Percentiles rank a stretch among this genome's conserved stretches.
Conservation (phyloP, 169 alveolate genomes). For the Plasmodium gallinaceum region DNA sequence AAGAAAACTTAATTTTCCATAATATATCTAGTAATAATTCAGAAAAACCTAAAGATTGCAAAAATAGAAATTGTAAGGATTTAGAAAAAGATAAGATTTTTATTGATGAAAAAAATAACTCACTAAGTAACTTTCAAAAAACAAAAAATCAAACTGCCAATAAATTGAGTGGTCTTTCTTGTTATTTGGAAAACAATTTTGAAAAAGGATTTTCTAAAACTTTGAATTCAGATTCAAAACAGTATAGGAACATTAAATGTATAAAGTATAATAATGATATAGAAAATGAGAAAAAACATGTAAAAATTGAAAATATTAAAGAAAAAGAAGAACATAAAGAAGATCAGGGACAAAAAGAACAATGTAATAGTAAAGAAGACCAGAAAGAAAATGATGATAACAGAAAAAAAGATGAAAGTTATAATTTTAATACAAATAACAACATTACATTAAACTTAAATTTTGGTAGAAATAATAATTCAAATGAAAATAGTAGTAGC, state of each 20-base stretch:
- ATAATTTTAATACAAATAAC: neutral
- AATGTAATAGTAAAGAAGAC: neutral
- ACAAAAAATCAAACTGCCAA: neutral
- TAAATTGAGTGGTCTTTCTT: neutral
- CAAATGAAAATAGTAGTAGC: neutral
- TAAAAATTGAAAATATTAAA: neutral
- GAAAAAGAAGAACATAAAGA: neutral
- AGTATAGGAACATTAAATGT: neutral
- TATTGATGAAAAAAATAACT: neutral
- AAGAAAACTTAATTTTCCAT: conserved; percentile 7
- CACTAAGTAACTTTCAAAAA: conserved; percentile 2
- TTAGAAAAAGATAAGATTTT: neutral
- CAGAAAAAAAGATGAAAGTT: conserved; percentile 3
- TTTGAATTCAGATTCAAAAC: neutral
- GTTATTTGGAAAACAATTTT: conserved; percentile 6
- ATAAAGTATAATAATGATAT: neutral
- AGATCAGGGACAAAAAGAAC: neutral
- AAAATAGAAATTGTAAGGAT: neutral
- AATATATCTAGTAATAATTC: neutral
- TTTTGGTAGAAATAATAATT: neutral
- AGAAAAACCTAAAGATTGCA: neutral
- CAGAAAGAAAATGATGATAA: neutral
- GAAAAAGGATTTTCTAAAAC: neutral
- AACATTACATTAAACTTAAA: neutral
- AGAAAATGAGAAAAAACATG: conserved; percentile 1